phyloP scores from a whole-genome alignment of 2,329 filamentous ascomycete species.

The Cercospora janseana region DNA sequence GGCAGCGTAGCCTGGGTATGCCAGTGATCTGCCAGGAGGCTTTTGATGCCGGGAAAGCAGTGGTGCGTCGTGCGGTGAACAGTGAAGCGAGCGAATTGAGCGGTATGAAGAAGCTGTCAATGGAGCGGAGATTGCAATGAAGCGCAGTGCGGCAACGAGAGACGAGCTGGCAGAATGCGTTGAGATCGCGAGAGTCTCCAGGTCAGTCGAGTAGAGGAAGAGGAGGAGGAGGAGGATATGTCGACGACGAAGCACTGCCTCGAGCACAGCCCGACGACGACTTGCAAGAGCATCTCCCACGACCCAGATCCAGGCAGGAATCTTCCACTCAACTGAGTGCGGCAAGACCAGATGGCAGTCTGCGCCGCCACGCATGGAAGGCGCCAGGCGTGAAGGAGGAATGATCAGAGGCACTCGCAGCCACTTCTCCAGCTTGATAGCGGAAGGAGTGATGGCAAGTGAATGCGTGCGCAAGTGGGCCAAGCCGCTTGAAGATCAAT shows the following conservation, averaged over 20 bases:
- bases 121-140: conserved; percentile 34
- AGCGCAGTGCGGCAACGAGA: conserved; percentile 23
- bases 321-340: conserved; percentile 6
- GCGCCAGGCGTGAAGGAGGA: background rate
- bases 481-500: too few species aligned
- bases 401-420: background rate
- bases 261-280: conserved; percentile 15
- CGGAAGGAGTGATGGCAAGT: background rate
- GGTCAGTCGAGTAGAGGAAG: conserved; percentile 19
- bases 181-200: too few species aligned
- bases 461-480: too few species aligned
- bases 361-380: conserved; percentile 3
- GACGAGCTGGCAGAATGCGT: conserved; percentile 25
- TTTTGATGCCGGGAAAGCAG: background rate
- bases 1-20: background rate
- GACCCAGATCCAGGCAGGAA: conserved; percentile 7
- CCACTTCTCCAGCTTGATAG: background rate
- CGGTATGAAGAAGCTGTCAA: conserved; percentile 39
- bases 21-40: background rate
- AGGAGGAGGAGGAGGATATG: background rate
- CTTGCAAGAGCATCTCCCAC: conserved; percentile 16
- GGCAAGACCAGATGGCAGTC: conserved; percentile 1
- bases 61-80: background rate
- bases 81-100: conserved; percentile 20
- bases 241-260: conserved; percentile 21